Conservation (phyloP, 1,284 basidiomycete genomes). For the Austroboletus olivaceoglutinosus region DNA sequence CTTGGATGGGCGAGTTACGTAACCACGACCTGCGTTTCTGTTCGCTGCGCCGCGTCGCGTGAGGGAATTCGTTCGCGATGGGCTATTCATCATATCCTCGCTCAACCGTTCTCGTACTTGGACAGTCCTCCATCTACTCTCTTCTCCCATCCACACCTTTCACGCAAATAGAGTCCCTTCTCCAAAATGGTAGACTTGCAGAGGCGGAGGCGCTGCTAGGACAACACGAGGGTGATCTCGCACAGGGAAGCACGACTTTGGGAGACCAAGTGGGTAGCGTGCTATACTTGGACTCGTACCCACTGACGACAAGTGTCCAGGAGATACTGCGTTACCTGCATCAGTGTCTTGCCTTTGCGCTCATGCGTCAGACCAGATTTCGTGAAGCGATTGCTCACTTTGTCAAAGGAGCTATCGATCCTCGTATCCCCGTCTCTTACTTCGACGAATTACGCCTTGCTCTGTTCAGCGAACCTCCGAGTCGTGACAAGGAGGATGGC, state of each 20-base stretch:
- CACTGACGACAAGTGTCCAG: slow-evolving; percentile 15
- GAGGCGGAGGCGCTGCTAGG: slow-evolving; percentile 66
- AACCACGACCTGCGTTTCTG: no score
- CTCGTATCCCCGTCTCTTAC: slow-evolving; percentile 71
- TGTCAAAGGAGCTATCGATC: slow-evolving; percentile 70
- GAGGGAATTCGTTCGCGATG: slow-evolving; percentile 15
- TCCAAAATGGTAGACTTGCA: slow-evolving; percentile 61
- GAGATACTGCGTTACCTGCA: slow-evolving; percentile 74
- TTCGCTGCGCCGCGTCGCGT: no score
- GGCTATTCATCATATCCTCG: slow-evolving; percentile 47
- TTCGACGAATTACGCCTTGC: slow-evolving; percentile 68
- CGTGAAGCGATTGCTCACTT: slow-evolving; percentile 75
- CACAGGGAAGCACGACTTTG: slow-evolving; percentile 6
- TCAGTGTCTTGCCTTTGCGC: slow-evolving; percentile 73
- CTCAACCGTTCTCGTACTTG: slow-evolving; percentile 63
- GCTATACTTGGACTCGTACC: neutral
- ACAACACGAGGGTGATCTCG: slow-evolving; percentile 15
- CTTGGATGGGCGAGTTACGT: no score
- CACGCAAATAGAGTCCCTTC: slow-evolving; percentile 68
- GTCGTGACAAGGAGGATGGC: slow-evolving; percentile 24
- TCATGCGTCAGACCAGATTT: slow-evolving; percentile 69
- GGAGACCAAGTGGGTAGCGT: slow-evolving; percentile 13
- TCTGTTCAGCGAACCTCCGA: slow-evolving; percentile 42
- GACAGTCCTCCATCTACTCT: slow-evolving; percentile 60
- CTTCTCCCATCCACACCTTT: slow-evolving; percentile 71